phyloP scores from a whole-genome alignment of 306 rosid genomes.

The Lablab purpureus region DNA sequence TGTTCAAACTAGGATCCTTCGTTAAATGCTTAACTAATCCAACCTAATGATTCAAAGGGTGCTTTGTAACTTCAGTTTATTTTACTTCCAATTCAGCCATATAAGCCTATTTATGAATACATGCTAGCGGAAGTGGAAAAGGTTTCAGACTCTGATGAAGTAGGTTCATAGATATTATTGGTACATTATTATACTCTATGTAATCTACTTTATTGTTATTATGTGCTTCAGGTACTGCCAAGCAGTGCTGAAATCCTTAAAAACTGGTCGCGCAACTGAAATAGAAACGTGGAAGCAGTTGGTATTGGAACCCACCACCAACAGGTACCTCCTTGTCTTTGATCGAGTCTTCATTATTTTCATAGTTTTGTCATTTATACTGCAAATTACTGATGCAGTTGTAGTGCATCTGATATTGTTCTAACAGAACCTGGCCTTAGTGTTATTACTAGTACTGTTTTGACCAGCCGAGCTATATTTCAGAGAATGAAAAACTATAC shows the following conservation, averaged over 20 bases:
- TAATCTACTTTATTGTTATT: slow-evolving; percentile 32
- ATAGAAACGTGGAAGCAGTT: slow-evolving; percentile 87
- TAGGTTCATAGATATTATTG: slow-evolving; percentile 59
- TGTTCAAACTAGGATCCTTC: background rate
- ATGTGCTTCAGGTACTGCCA: slow-evolving; percentile 78
- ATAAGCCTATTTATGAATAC: slow-evolving; percentile 87
- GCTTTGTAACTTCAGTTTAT: slow-evolving; percentile 91
- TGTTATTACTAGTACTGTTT: too few species aligned
- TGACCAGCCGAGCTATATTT: too few species aligned
- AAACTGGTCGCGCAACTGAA: slow-evolving; percentile 89
- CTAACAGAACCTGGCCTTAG: too few species aligned
- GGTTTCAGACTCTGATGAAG: slow-evolving; percentile 90
- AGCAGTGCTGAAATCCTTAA: slow-evolving; percentile 74
- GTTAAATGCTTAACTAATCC: slow-evolving; percentile 14
- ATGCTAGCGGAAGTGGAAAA: slow-evolving; percentile 97
- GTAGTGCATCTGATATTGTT: too few species aligned
- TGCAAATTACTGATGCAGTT: too few species aligned
- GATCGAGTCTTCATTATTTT: slow-evolving; percentile 15
- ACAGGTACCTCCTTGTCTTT: slow-evolving; percentile 63
- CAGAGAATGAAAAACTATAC: too few species aligned
- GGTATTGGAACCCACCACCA: slow-evolving; percentile 81
- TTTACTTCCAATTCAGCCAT: slow-evolving; percentile 86
- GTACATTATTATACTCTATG: slow-evolving; percentile 13
- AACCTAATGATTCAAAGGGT: slow-evolving; percentile 71
- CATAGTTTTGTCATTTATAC: slow-evolving; percentile 25